These are phyloP conservation scores for Bipolaris bicolor DNA, from an alignment of 2,329 filamentous ascomycete species.

Conservation along the genomic window DNA sequence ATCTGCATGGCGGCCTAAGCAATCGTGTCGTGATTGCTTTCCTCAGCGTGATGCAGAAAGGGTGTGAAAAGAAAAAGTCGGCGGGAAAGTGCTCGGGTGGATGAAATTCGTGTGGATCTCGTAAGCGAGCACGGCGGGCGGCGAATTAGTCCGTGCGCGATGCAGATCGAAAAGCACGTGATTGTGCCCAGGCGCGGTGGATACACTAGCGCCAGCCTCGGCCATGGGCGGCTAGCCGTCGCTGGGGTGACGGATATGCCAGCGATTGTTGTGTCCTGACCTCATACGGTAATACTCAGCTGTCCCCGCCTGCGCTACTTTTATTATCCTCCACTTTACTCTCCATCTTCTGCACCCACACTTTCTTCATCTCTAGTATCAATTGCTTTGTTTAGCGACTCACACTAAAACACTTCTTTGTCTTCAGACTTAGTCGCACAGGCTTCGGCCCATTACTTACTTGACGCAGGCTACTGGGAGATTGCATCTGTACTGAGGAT, in stretches of 20 bases:
- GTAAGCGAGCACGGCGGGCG: constrained; percentile 1
- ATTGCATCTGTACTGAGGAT: constrained; percentile 52
- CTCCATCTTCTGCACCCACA: constrained; percentile 31
- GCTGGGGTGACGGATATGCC: constrained; percentile 32
- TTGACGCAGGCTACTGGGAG: constrained; percentile 47
- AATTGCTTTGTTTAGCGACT: constrained; percentile 17
- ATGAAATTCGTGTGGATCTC: constrained; percentile 7
- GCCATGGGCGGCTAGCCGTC: constrained; percentile 24
- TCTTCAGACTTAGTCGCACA: constrained; percentile 21
- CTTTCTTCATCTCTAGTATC: constrained; percentile 29
- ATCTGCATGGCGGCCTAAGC: constrained; percentile 75
- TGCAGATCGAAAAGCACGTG: constrained; percentile 1
- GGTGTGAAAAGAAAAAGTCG: constrained; percentile 8
- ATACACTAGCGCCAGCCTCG: constrained; percentile 3
- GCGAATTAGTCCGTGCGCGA: neutral
- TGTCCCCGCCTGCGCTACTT: constrained; percentile 35
- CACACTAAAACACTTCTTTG: constrained; percentile 14
- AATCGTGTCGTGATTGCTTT: constrained; percentile 15
- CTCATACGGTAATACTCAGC: constrained; percentile 31
- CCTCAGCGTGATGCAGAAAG: constrained; percentile 17
- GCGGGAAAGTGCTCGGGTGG: neutral
- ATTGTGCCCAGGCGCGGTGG: neutral
- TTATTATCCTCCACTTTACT: constrained; percentile 29
- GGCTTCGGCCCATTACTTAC: constrained; percentile 47
- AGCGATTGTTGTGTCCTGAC: constrained; percentile 35